Base-by-base conservation (phyloP, 495 filamentous ascomycete genomes). In the Tuber borchii region DNA sequence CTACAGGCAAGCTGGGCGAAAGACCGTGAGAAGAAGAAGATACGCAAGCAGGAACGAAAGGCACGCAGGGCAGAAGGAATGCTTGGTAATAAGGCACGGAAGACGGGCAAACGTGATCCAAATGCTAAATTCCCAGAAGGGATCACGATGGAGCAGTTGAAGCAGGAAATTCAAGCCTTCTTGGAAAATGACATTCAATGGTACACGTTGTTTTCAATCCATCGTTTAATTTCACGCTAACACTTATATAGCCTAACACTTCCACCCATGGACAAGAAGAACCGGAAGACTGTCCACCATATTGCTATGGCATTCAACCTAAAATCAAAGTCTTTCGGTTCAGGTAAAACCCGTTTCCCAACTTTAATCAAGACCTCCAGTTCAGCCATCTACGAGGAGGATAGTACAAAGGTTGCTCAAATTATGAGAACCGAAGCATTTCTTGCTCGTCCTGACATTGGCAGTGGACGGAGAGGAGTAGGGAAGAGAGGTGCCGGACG, bases 281-380 rank as follows among this genome's bases (percentile, higher is more conserved):
- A 89, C 45, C 92, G 95, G 73, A 93, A 91, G 81, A 83, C 88
- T 17, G 87, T 97, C 19, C 95, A 99, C 82, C 86, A 91, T 45
- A 79, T 97, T 45, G 93, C 92, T 7, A 87, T 87, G 78, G 84
- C 86, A 22, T 87, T 97, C 78, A 87, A 87, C 19, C 85, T 98
- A 73, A 96, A 92, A 76, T 97, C 93, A 3, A 91, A 94, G 80
- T 97, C 94, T 1, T 86, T 86, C 17, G 95, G 95, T n/a, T 86
- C 86, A 31, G 93, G 90, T 14, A 86, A 85, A n/a, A 86, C 86
- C 73, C 90, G 95, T 42, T 93, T 91, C 77, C 90, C 95, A 3
- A 86, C 93, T 20, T 86, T 98, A 8, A 89, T 90, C 79, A 93
- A 93, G 77, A 94, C 93, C 0, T 84, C 86, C 17, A 85, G 85